These are phyloP conservation scores for Fusarium dlaminii DNA, from an alignment of 2,329 filamentous ascomycete species.

Conservation along the genomic window DNA sequence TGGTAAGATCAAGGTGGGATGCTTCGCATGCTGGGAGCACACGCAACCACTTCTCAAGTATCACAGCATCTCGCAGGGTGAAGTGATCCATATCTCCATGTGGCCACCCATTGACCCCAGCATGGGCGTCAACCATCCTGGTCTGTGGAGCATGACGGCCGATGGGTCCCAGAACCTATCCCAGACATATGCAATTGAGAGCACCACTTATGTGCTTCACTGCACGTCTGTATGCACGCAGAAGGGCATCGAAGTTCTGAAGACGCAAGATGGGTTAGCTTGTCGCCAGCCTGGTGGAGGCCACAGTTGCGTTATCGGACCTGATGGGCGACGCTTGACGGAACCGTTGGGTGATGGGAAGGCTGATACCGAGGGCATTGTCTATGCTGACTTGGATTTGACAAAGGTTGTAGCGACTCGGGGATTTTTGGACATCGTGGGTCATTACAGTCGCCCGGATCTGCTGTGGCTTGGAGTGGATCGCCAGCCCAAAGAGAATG, in stretches of 20 bases:
- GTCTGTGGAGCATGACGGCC: slow-evolving; percentile 45
- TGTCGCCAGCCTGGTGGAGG: slow-evolving; percentile 37
- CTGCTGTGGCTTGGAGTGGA: slow-evolving; percentile 50
- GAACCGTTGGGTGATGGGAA: slow-evolving; percentile 19
- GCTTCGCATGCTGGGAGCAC: slow-evolving; percentile 62
- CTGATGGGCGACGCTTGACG: slow-evolving; percentile 36
- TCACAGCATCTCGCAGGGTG: slow-evolving; percentile 54
- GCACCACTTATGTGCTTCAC: slow-evolving; percentile 61
- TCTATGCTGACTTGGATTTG: slow-evolving; percentile 62
- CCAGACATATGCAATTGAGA: slow-evolving; percentile 66
- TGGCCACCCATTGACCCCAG: slow-evolving; percentile 53
- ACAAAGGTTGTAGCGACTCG: slow-evolving; percentile 51
- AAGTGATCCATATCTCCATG: slow-evolving; percentile 58
- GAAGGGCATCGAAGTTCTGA: slow-evolving; percentile 53
- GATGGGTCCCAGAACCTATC: slow-evolving; percentile 56
- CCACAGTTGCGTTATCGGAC: slow-evolving; percentile 34
- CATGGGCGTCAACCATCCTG: slow-evolving; percentile 32
- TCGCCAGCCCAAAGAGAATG: slow-evolving; percentile 23
- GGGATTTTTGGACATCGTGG: slow-evolving; percentile 52
- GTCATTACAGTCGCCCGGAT: slow-evolving; percentile 51
- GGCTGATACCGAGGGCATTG: slow-evolving; percentile 53
- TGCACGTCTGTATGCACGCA: slow-evolving; percentile 48
- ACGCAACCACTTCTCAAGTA: slow-evolving; percentile 61
- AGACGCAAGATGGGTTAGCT: slow-evolving; percentile 49
- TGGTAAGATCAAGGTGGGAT: slow-evolving; percentile 51